A percentile compares a stretch with the other conserved stretches of the same genome.
Evolutionary conservation across 2,329 filamentous ascomycete species (phyloP).

Genomic region (Blumeria hordei): DNA sequence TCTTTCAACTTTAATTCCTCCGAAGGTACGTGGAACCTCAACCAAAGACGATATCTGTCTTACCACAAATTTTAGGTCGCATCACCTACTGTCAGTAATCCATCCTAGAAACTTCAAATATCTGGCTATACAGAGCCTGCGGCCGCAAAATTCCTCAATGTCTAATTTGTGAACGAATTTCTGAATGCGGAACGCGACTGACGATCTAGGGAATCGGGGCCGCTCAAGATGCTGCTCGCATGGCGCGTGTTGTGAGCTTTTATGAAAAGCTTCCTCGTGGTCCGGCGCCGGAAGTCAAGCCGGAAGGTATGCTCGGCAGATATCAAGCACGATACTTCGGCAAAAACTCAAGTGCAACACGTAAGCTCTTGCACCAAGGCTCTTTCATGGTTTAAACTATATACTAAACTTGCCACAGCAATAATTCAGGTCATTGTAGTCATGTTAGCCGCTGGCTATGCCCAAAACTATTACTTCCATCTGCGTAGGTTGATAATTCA

Average conservation of each 20-base stretch:
- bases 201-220: constrained; percentile 60
- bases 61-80: constrained; percentile 11
- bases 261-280: constrained; percentile 97
- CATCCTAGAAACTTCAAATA: not conserved
- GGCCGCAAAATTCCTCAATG: not conserved
- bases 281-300: constrained; percentile 58
- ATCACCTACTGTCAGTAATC: constrained; percentile 15
- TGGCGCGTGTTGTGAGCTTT: constrained; percentile 95
- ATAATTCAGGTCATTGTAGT: constrained; percentile 65
- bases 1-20: constrained; percentile 95
- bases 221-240: constrained; percentile 85
- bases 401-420: constrained; percentile 27
- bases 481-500: constrained; percentile 44
- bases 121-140: not conserved
- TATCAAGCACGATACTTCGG: constrained; percentile 90
- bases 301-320: constrained; percentile 60
- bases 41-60: not conserved
- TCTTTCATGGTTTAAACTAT: not conserved
- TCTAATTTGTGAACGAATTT: not conserved
- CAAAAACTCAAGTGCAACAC: constrained; percentile 70
- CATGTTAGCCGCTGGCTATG: constrained; percentile 67
- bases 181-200: no score
- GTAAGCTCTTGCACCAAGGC: constrained; percentile 32
- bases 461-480: constrained; percentile 99
- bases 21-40: constrained; percentile 46